Conservation (phyloP, 139 green algal species). For the Coelastrella sp. region DNA sequence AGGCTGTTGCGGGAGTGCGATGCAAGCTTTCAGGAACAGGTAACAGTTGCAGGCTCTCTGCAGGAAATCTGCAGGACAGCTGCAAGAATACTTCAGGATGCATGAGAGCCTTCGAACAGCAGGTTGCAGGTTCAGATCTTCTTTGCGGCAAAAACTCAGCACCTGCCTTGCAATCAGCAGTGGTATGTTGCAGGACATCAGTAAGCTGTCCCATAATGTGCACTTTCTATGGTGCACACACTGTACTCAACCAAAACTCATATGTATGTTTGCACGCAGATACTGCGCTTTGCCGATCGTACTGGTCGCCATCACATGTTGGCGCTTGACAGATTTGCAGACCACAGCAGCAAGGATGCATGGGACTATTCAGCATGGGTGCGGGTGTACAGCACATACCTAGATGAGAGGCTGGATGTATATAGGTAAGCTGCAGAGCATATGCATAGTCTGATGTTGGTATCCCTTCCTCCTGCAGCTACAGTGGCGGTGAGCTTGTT, state of each 20-base stretch:
- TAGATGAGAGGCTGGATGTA: conserved; percentile 88
- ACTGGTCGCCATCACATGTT: conserved; percentile 68
- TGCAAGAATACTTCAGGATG: no score
- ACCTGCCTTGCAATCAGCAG: no score
- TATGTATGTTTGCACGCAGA: no score
- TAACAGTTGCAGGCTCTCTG: conserved; percentile 30
- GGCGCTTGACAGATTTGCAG: conserved; percentile 76
- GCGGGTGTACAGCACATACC: conserved; percentile 90
- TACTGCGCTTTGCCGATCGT: conserved; percentile 68
- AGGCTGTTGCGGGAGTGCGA: conserved; percentile 87
- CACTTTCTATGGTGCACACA: no score
- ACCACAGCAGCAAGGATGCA: conserved; percentile 69
- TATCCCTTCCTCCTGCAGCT: background rate
- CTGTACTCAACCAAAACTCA: no score
- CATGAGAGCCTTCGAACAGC: no score
- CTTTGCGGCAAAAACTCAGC: no score
- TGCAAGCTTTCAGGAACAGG: conserved; percentile 75
- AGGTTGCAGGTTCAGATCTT: no score
- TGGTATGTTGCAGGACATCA: no score
- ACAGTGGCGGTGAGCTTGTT: background rate
- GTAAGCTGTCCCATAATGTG: no score
- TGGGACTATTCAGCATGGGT: conserved; percentile 93
- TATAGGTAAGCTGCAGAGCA: conserved; percentile 67
- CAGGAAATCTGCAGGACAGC: background rate
- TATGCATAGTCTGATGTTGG: no score